Percentiles rank a stretch among this genome's conserved stretches.
Evolutionary conservation across 1,139 yeast species (phyloP).

Genomic region (Suhomyces taliae): DNA sequence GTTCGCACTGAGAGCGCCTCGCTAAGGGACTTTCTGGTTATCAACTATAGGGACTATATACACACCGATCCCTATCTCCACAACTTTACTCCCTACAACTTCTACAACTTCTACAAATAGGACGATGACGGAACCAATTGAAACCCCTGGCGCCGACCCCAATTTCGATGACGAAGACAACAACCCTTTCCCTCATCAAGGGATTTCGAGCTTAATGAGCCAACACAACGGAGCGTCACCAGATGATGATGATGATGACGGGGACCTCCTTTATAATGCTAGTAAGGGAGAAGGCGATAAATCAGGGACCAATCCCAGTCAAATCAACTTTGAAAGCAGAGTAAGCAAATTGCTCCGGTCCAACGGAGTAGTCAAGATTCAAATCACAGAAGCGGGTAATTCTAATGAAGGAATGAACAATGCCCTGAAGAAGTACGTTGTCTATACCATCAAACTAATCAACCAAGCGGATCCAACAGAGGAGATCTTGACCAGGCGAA

Average conservation of each 20-base stretch:
- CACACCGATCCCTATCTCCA: background rate
- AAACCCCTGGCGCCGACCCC: constrained; percentile 3
- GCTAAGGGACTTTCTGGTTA: no score
- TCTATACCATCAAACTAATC: constrained; percentile 70
- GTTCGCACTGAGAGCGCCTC: no score
- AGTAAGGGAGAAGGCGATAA: constrained; percentile 7
- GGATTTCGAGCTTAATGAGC: constrained; percentile 29
- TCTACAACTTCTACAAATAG: no score
- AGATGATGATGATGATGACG: constrained; percentile 25
- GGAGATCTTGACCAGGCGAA: constrained; percentile 65
- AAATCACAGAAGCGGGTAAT: constrained; percentile 75
- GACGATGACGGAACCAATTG: background rate
- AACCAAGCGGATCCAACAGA: constrained; percentile 32
- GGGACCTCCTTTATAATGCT: constrained; percentile 26
- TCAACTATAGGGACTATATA: no score
- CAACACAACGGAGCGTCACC: constrained; percentile 8
- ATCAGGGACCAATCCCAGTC: constrained; percentile 20
- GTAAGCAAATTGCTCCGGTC: constrained; percentile 38
- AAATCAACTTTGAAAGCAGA: constrained; percentile 39
- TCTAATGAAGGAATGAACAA: constrained; percentile 68
- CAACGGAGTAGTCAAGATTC: constrained; percentile 38
- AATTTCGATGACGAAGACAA: constrained; percentile 46
- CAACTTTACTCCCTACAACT: background rate
- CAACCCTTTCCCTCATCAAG: constrained; percentile 49
- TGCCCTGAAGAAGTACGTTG: constrained; percentile 65